Base-by-base conservation (phyloP, 2,329 filamentous ascomycete genomes). In the Trichophyton simii region DNA sequence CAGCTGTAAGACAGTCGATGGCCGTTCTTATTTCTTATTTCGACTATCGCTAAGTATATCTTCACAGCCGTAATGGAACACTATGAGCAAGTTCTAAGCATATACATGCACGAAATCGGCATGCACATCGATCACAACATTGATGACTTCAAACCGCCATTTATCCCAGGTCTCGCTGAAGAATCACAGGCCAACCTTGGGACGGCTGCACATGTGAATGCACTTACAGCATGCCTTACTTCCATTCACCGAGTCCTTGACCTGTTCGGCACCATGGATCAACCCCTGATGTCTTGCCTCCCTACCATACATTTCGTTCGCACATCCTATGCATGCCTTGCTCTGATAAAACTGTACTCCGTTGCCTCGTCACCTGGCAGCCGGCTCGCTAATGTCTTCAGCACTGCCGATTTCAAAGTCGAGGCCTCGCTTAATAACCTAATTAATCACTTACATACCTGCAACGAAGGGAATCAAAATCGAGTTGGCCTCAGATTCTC, bases 101-200 rank as follows among this genome's bases (percentile, higher is more conserved):
- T 91, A 2, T 90, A 88, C 69, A 85, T 91, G 76, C 86, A 91
- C 70, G 88, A 91, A 72, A 83, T 88, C 60, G 84, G 83, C 2
- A 82, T 91, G 65, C 85, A 89, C 65, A 78, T 82, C 7, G 84
- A 88, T 59, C 80, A 82, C 64, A 78, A 76, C 20, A 77, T 79
- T 1, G 79, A 83, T 6, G 80, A 84, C 28, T 80, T 82, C 67
- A 71, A 69, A 66, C 64, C 69, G 62, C 67, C 74, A 68, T 63
- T 76, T 76, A 20, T 77, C 77, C 6, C 77, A 77, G 67, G 78
- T 75, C 68, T 73, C 76, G n/a, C 76, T 77, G 63, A 28, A 63
- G 69, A 61, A 60, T 70, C 50, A 65, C 65, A 71, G 59, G 64
- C 66, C 41, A 68, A 70, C n/a, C 68, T 73, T 18, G 70, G 75